phyloP scores from a whole-genome alignment of 352 stramenopile species.

The Phytophthora multivora region DNA sequence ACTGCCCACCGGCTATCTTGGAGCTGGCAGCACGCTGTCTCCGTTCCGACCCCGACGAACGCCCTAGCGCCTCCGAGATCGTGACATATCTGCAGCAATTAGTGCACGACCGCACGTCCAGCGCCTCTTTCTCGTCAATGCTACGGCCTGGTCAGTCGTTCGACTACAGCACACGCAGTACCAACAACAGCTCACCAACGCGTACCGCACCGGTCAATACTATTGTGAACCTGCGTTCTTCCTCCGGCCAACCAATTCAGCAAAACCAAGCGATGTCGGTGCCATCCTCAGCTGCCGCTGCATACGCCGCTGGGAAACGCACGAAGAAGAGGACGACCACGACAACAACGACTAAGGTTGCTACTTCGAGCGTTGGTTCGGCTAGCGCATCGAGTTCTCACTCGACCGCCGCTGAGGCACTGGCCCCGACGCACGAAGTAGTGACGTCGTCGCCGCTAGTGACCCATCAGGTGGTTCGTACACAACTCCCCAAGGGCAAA shows the following conservation, averaged over 20 bases:
- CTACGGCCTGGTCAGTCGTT: constrained; percentile 19
- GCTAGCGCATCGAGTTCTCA: background rate
- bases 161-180: constrained; percentile 27
- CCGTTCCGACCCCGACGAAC: constrained; percentile 52
- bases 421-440: constrained; percentile 19
- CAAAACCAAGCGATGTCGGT: constrained; percentile 14
- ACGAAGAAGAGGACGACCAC: constrained; percentile 22
- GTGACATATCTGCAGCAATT: constrained; percentile 58
- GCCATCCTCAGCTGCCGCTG: constrained; percentile 6
- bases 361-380: constrained; percentile 7
- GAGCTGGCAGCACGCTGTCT: constrained; percentile 57
- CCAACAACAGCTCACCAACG: constrained; percentile 22
- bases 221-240: constrained; percentile 22
- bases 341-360: constrained; percentile 17
- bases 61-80: constrained; percentile 59
- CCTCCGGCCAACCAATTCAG: constrained; percentile 1
- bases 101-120: constrained; percentile 27
- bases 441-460: constrained; percentile 22
- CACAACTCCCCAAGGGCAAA: constrained; percentile 25
- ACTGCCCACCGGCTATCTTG: constrained; percentile 54
- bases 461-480: constrained; percentile 27
- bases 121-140: constrained; percentile 21
- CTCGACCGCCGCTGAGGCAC: constrained; percentile 5
- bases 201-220: constrained; percentile 25
- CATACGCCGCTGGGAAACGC: constrained; percentile 12